Evolutionary conservation across 169 alveolate species (phyloP), one percentile per base, ranked within the genome.

Genomic region (Cryptosporidium viatorum): DNA sequence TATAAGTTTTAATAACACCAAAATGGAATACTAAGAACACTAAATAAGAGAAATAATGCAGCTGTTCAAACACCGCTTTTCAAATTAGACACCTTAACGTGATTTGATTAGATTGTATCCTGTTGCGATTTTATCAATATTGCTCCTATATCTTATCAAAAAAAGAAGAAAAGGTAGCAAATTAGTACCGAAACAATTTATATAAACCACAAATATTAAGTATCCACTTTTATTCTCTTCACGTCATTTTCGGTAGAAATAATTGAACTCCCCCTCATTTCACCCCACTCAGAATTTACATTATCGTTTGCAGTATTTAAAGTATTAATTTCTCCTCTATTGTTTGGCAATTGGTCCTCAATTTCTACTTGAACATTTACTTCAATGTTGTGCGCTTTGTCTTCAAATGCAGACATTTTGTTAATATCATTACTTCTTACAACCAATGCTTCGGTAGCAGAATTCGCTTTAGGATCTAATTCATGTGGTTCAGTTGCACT

Each of bases 221-320:
- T n/a, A 65, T 65, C 71, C 18, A 65, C 71, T 37, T 10, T 65
- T 29, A 65, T 65, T 37, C 71, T 65, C 43, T 65, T 65, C 29
- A 12, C 50, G 16, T 31, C 43, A 65, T n/a, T 65, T 23, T 31
- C 71, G 52, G 52, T 39, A n/a, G 50, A 65, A 65, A 65, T 65
- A 16, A 65, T 65, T 65, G 43, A 37, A 65, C 33, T 35, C 41
- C 5, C 52, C 26, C 18, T 37, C 52, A 29, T n/a, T 29, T 65
- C 52, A 31, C 14, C 14, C 41, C 33, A n/a, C 5, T 39, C 33
- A 10, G 26, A 33, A 29, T 37, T n/a, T 65, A 65, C 8, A 29
- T 33, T 4, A 23, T 33, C 71, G 6, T 37, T 37, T 3, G 51
- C 37, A 55, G 67, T n/a, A 3, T 21, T 21, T 26, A 23, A 31